Evolutionary conservation across 257 asterid species (phyloP), one percentile per base, ranked within the genome.

Genomic region (Lantana camara): DNA sequence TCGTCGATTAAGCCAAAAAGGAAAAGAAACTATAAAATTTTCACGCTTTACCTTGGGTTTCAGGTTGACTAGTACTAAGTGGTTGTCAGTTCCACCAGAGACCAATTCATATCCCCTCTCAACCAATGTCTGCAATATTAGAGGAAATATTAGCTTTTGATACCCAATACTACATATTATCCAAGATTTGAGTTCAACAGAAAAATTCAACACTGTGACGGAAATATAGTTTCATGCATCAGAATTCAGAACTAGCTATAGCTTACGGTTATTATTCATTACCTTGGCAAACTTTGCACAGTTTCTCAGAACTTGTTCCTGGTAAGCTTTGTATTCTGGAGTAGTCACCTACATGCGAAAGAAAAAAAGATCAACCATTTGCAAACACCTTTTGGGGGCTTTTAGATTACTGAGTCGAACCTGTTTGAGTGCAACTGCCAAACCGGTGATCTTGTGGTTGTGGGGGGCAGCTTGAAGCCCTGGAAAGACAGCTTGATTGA

Each of bases 391-490:
- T 11, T 32, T 15, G 42, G 41, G 19, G 53, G 19, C 38, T 12
- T 22, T 41, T 32, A 5, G 38, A 17, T 52, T 35, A 35, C 9
- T 5, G 1, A 21, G 22, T 38, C 56, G 9, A 42, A 93, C 99
- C 89, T 93, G 97, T 72, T 94, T 94, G 68, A 94, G 69, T 10
- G 99, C 99, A 57, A 90, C 97, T 30, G 99, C 99, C 82, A 94
- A 73, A 44, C 95, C 99, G 19, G 96, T 80, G 58, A 90, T 94
- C 17, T 97, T 94, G 83, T 94, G 99, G 70, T 94, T 90, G 82
- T 94, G 99, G 27, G 96, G 97, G 20, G 96, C 97, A 16, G 97
- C 99, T 82, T 94, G 99, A 77, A 94, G 97, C 60, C 99, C 99
- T n/a, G 99, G 99, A 75, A 94, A 94, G 51, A 94, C 99, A 30